Base-by-base conservation (phyloP, 2,329 filamentous ascomycete genomes). In the Phaeomoniella chlamydospora region DNA sequence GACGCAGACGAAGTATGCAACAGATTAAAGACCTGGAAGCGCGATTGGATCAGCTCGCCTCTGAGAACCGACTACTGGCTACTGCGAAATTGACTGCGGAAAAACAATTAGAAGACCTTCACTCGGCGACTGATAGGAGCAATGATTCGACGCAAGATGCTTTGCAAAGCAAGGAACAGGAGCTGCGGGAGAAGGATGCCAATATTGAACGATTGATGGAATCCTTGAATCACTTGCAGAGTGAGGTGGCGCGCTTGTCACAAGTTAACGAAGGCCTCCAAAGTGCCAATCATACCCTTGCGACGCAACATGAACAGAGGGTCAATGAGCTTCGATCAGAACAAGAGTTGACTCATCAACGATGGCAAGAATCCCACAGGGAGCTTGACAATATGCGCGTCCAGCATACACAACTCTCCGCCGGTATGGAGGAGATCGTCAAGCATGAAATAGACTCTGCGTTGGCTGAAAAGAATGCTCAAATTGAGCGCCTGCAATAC, bases 1-100 rank as follows among this genome's bases (percentile, higher is more conserved):
- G 88, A 49, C 87, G 88, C 55, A 83, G 88, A 54, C 90, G 94
- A 61, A 96, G 88, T 69, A 88, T 96, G 78, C 88, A 96, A 62
- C 77, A 88, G 37, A 77, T 96, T 41, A 62, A 72, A 53, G 88
- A 98, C 50, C 77, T 98, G 53, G 86, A 96, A 65, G 69, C 74
- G 41, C 76, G 73, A 50, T 72, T 98, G 49, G 85, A 94, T 48
- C 80, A 88, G 57, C 68, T 98, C 44, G 67, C 80, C 29, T 76
- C 79, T 15, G 88, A 98, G 56, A 96, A 96, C 53, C 77, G 79
- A 38, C 64, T 75, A 42, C 74, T 98, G 17, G 69, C 74, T 47
- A 79, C 87, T 34, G 79, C 82, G 32, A 79, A 79, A 47, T 58
- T 69, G 36, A 72, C 73, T 34, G 74, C 81, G 37, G 83, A 93